Evolutionary conservation across 306 rosid genomes (phyloP), one percentile per base, ranked within the genome.

Genomic region (Corylus avellana): DNA sequence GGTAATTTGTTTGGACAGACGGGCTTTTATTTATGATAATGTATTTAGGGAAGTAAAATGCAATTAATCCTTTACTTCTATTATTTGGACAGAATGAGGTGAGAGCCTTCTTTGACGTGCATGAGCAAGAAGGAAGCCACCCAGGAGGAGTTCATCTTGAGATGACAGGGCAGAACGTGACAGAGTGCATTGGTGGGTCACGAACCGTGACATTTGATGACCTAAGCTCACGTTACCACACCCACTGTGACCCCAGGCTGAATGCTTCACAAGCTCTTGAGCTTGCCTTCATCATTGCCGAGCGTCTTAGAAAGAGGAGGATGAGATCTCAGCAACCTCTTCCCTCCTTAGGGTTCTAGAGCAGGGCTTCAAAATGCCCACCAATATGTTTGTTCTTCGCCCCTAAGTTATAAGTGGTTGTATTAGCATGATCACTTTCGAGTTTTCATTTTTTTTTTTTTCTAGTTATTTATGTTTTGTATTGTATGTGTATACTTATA

Each of bases 151-250:
- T 95, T 73, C 99, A 95, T 78, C 87, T 95, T 7, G 99, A 95
- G 90, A 95, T 95, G 99, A 95, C 99, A 0, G 99, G 99, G 72
- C 99, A 95, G 85, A 95, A 95, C 48, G 99, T 95, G 90, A 95
- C 99, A 0, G 99, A 95, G 87, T 95, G 99, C 93, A 95, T 95
- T 12, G 99, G 99, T 20, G 99, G 99, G 70, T 93, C 99, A 29
- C 89, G 93, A 67, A 91, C 98, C 0, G 99, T 95, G 69, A 95
- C 99, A 8, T 95, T 93, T 0, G 98, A 95, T 63, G 99, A 95
- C 83, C 80, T 95, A 87, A 71, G 98, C 84, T 93, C 98, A 0
- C 98, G 99, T 79, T 95, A 95, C 88, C 99, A 95, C 91, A 95
- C 99, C 37, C 99, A 95, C 89, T 95, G 99, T 58, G 99, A 95